Evolutionary conservation across 257 asterid genomes (phyloP), one percentile per base, ranked within the genome.

Genomic region (Mitragyna speciosa): DNA sequence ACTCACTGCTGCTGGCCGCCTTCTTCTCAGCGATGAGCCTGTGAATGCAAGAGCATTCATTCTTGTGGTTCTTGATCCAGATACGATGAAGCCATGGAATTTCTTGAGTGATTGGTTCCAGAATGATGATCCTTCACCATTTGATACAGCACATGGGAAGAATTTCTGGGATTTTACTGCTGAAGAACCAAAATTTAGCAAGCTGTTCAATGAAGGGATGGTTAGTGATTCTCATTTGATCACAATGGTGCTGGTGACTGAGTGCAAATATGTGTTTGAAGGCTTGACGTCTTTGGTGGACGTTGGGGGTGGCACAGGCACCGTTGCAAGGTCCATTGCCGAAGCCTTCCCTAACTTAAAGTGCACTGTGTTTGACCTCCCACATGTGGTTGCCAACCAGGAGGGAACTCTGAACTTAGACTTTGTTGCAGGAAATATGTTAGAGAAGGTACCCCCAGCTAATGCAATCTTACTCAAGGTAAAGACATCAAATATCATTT

Each of bases 401-500:
- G 36, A 82, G 16, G 43, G n/a, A 70, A 70, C 49, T 39, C 19
- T 8, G 14, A 69, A 69, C 31, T 41, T 39, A 52, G 45, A 22
- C 7, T 69, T 69, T 39, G 78, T 80, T 17, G 36, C 45, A 3
- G 89, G 87, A 63, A 54, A 80, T 24, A 83, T 83, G 85, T 80
- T 85, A 14, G 82, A 73, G 69, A 63, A 4, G 19, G 47, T 85
- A 68, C 88, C 88, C 36, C 56, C 45, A 14, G 86, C 85, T 26
- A 75, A 86, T 71, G 83, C 85, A 16, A 48, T 81, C 36, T 74
- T 83, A 17, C 73, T 81, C 14, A 76, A 76, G 85, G 82, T 76
- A 39, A 33, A 24, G 26, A 2, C 19, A 33, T 69, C 12, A 69
- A 72, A 17, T n/a, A n/a, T n/a, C 7, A 12, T n/a, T 10, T 51